phyloP scores from a whole-genome alignment of 1,139 yeast species.

The Hansenula sp. region DNA sequence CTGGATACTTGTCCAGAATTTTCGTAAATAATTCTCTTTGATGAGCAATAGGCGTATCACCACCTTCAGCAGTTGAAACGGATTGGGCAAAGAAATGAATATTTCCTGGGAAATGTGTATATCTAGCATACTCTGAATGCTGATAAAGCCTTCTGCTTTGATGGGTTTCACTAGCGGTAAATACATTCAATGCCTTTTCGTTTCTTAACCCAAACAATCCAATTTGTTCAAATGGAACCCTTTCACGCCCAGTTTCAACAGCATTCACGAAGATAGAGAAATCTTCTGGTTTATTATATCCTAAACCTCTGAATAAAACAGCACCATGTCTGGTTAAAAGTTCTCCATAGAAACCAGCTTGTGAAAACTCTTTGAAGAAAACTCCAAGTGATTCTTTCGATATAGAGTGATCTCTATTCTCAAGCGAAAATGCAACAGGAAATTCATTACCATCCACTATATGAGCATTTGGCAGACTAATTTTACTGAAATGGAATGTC shows the following conservation, averaged over 20 bases:
- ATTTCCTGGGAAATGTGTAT: not conserved
- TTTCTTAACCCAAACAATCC: not conserved
- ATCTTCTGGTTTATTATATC: not conserved
- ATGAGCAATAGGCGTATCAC: not conserved
- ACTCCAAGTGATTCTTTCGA: too few species aligned
- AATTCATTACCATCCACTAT: too few species aligned
- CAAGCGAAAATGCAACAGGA: too few species aligned
- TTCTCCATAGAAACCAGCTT: too few species aligned
- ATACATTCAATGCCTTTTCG: not conserved
- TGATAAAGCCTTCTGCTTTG: not conserved
- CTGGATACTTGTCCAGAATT: not conserved
- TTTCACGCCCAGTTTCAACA: not conserved
- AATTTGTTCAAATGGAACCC: not conserved
- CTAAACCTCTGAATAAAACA: too few species aligned
- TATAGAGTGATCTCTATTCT: too few species aligned
- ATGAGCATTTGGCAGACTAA: too few species aligned
- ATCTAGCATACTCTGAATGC: constrained; percentile 1
- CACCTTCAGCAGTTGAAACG: not conserved
- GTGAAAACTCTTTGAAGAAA: too few species aligned
- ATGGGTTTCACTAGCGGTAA: not conserved
- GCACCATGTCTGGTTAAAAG: too few species aligned
- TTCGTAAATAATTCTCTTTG: not conserved
- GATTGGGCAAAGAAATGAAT: not conserved
- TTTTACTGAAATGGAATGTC: too few species aligned
- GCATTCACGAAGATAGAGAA: not conserved